Evolutionary conservation across 495 filamentous ascomycete species (phyloP).

Genomic region (Podospora pseudopauciseta): DNA sequence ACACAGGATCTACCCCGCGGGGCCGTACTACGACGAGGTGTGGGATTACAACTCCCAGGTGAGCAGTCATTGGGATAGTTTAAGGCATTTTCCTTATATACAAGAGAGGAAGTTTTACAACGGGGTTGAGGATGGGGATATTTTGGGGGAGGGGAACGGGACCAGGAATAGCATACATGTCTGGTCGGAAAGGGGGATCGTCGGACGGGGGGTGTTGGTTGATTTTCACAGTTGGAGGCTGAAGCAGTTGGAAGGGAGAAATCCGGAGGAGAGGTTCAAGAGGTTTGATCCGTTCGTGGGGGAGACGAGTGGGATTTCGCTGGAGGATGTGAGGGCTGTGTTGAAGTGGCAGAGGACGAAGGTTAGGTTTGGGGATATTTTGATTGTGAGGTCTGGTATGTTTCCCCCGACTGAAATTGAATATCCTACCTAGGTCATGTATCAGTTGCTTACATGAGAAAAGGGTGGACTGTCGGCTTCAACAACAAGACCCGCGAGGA

Average conservation of each 20-base stretch:
- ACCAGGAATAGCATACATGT: constrained; percentile 11
- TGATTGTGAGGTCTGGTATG: constrained; percentile 49
- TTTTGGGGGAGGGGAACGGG: neutral
- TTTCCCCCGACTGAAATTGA: neutral
- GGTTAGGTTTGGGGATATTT: constrained; percentile 52
- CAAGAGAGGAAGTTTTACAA: neutral
- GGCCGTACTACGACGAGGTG: neutral
- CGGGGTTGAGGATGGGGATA: neutral
- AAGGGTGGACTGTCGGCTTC: constrained; percentile 44
- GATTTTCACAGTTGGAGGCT: constrained; percentile 54
- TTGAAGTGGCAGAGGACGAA: constrained; percentile 46
- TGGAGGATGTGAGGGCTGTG: constrained; percentile 45
- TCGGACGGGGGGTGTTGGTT: constrained; percentile 55
- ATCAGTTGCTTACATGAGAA: no score
- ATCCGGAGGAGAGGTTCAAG: neutral
- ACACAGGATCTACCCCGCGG: constrained; percentile 38
- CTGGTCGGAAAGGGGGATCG: constrained; percentile 52
- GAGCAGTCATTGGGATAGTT: neutral
- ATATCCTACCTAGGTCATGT: no score
- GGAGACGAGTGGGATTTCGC: constrained; percentile 36
- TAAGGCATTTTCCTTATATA: neutral
- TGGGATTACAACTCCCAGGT: neutral
- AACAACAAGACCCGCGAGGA: constrained; percentile 29
- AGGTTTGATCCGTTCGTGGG: constrained; percentile 40
- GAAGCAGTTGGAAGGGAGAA: constrained; percentile 14